phyloP scores from a whole-genome alignment of 2,329 filamentous ascomycete genomes.

The Sarocladium kiliense region DNA sequence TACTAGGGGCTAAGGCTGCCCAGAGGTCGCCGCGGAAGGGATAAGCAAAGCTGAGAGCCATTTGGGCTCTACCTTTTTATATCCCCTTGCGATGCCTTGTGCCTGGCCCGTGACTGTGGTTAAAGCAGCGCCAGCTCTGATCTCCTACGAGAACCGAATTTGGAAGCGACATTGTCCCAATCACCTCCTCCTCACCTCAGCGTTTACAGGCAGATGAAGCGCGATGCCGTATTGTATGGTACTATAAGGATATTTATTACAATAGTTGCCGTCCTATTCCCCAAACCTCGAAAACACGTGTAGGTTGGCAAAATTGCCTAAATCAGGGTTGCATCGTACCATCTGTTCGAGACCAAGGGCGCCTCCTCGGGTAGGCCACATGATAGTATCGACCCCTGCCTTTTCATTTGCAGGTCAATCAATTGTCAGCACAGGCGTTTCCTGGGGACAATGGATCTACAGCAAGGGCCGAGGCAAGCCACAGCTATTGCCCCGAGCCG shows the following conservation, averaged over 20 bases:
- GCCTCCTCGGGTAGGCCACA: conserved; percentile 6
- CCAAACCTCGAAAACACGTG: background rate
- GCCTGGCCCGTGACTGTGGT: no score
- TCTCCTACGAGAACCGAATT: no score
- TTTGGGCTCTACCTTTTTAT: no score
- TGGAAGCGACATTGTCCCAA: no score
- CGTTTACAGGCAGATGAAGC: no score
- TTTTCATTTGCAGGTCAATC: background rate
- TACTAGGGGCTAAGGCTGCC: no score
- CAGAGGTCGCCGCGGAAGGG: no score
- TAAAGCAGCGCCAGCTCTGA: no score
- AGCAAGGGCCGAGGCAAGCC: background rate
- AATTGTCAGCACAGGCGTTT: conserved; percentile 3
- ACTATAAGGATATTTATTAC: background rate
- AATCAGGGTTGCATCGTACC: conserved; percentile 6
- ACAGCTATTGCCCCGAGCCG: background rate
- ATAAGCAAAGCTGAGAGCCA: no score
- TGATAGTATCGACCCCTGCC: conserved; percentile 3
- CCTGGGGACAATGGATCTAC: background rate
- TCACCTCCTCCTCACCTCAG: no score
- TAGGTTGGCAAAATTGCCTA: conserved; percentile 1
- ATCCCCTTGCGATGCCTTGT: no score
- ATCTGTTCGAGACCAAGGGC: conserved; percentile 5
- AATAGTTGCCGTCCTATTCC: background rate
- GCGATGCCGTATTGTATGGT: background rate